Conservation (phyloP, 495 filamentous ascomycete genomes). For the Podospora pseudocomata region DNA sequence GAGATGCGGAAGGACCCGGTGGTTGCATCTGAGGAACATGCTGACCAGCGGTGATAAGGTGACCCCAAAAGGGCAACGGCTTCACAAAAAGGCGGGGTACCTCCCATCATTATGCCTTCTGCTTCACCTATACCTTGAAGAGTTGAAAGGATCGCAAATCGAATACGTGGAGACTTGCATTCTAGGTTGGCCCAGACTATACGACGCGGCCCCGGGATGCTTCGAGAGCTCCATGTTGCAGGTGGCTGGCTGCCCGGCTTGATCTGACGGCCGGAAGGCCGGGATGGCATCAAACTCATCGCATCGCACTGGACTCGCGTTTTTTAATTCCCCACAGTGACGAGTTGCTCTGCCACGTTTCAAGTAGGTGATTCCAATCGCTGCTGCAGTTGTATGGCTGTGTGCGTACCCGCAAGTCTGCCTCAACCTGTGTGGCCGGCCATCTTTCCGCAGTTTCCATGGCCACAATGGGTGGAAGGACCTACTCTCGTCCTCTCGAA, state of each 20-base stretch:
- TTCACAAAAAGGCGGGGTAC: neutral
- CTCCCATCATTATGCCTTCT: neutral
- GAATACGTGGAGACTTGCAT: too few relatives aligned
- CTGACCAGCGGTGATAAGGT: neutral
- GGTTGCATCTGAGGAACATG: neutral
- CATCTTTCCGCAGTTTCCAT: neutral
- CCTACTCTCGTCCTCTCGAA: neutral
- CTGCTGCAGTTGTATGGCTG: neutral
- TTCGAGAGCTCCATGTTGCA: neutral
- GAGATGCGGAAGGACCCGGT: neutral
- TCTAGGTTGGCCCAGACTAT: too few relatives aligned
- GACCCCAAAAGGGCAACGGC: neutral
- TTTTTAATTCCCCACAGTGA: neutral
- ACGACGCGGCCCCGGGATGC: too few relatives aligned
- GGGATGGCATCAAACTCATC: neutral
- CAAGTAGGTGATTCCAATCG: neutral
- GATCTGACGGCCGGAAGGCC: neutral
- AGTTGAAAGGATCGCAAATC: neutral
- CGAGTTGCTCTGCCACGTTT: conserved; percentile 1
- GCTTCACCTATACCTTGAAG: neutral
- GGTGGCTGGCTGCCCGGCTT: neutral
- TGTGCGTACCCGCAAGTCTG: neutral
- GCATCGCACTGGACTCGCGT: neutral
- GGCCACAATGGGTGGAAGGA: neutral
- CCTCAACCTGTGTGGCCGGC: neutral